Percentiles rank a stretch among this genome's conserved stretches.
These are phyloP conservation scores for Oryza longistaminata DNA, from an alignment of 176 grass and related monocot species.

Conservation along the genomic window DNA sequence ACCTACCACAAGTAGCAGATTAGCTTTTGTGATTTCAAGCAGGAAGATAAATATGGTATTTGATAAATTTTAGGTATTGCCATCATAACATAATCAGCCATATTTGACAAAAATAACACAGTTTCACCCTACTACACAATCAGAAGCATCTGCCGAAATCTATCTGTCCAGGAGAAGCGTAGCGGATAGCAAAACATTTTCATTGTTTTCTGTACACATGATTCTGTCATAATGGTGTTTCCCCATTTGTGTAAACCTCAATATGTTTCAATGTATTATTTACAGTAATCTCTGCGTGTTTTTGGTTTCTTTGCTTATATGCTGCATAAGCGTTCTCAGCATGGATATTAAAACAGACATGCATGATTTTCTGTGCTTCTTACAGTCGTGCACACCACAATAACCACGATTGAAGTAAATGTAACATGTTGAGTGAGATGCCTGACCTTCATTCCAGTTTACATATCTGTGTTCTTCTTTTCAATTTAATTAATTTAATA, in stretches of 20 bases:
- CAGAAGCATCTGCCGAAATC: background rate
- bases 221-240: background rate
- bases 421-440: background rate
- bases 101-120: background rate
- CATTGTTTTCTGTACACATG: background rate
- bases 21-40: background rate
- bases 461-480: background rate
- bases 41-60: background rate
- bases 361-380: background rate
- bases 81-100: background rate
- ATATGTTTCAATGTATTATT: too few relatives aligned
- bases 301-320: background rate
- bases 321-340: background rate
- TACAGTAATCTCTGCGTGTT: too few relatives aligned
- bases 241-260: background rate
- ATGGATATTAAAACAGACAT: slow-evolving; percentile 1
- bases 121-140: background rate
- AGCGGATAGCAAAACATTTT: background rate
- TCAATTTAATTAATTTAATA: background rate
- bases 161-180: background rate
- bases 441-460: background rate
- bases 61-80: slow-evolving; percentile 13
- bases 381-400: background rate
- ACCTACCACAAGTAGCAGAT: background rate
- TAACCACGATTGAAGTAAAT: background rate